Base-by-base conservation (phyloP, 805 yeast species). In the Suhomyces vadensis region DNA sequence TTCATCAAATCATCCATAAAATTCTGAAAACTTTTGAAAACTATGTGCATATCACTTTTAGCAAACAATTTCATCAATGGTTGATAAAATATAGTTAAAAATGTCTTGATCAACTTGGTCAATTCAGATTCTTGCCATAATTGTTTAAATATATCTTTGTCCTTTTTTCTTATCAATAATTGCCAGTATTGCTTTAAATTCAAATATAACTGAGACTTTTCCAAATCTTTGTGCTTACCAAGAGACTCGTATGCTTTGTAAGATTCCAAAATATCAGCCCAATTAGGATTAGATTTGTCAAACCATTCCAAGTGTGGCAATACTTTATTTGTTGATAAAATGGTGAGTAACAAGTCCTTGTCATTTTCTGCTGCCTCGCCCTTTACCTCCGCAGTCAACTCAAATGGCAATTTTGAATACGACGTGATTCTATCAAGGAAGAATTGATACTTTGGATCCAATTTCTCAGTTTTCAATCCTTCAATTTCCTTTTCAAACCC, bases 101-200 rank as follows among this genome's bases (percentile, higher is more conserved):
- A 70, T 38, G 87, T 87, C 51, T 85, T 85, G 45, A 91, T 69
- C 33, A 92, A 73, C 27, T 74, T 74, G n/a, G 90, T 82, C 37
- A 95, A 68, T 51, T 86, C 87, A 0, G 92, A 89, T 54, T 91
- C 96, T 37, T 80, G 81, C 95, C 96, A 88, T 35, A 91, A 60
- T 56, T 83, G 83, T 54, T 82, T 82, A 71, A 91, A 64, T 35
- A 85, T 67, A 44, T 81, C 79, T 59, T 88, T 90, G 58, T 92
- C 99, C 27, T 81, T 78, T 45, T 79, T 83, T 26, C 94, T 76
- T 1, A 87, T 69, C 50, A 76, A 76, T 13, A 85, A 64, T 47
- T 78, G 82, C 64, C 85, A 78, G 42, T 85, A 73, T 43, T 83
- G 82, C 47, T 79, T 81, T 10, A 86, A 58, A 48, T 75, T 73